These are phyloP conservation scores for Auricularia sp. DNA, from an alignment of 768 basidiomycete species.

Conservation along the genomic window DNA sequence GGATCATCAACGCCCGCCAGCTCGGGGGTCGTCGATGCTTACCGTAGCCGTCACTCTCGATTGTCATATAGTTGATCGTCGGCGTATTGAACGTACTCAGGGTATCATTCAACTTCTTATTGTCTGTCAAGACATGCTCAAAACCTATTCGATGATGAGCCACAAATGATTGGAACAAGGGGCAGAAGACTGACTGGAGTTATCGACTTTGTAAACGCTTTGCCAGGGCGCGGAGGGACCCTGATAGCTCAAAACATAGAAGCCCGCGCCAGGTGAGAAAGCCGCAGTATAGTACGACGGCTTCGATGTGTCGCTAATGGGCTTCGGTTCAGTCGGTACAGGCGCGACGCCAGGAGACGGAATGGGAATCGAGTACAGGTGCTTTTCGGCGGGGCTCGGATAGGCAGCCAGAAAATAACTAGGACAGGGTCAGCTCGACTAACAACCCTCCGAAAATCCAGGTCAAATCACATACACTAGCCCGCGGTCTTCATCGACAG, in stretches of 20 bases:
- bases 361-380: conserved; percentile 73
- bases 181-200: conserved; percentile 31
- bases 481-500: conserved; percentile 56
- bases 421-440: too few relatives aligned
- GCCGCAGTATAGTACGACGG: conserved; percentile 52
- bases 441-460: too few relatives aligned
- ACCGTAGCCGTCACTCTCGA: conserved; percentile 79
- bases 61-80: conserved; percentile 56
- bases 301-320: conserved; percentile 42
- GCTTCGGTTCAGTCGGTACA: conserved; percentile 28
- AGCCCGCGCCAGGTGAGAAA: conserved; percentile 82
- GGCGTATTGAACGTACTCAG: conserved; percentile 64
- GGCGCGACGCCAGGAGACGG: conserved; percentile 29
- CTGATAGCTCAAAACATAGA: conserved; percentile 68
- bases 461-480: conserved; percentile 61
- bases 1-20: conserved; percentile 1
- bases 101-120: conserved; percentile 53
- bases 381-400: conserved; percentile 76
- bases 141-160: conserved; percentile 26
- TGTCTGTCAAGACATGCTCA: conserved; percentile 59
- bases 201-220: conserved; percentile 51
- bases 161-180: background rate
- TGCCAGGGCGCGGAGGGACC: conserved; percentile 88
- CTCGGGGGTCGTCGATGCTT: conserved; percentile 14
- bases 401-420: conserved; percentile 72